Conservation (phyloP, 1,284 basidiomycete genomes). For the Farysia itapuensis region DNA sequence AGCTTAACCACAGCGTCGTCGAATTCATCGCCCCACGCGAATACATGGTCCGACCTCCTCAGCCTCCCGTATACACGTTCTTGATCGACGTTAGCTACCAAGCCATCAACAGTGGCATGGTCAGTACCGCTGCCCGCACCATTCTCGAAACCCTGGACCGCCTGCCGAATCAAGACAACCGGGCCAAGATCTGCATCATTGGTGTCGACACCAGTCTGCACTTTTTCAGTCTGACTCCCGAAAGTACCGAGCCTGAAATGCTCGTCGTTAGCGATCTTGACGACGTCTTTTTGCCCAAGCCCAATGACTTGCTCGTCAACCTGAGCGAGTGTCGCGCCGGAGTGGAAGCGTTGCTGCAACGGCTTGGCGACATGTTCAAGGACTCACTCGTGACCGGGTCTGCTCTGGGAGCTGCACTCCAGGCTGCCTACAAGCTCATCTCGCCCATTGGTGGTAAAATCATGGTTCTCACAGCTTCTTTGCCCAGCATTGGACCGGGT, state of each 20-base stretch:
- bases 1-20: constrained; percentile 89
- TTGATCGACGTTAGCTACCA: constrained; percentile 93
- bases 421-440: constrained; percentile 94
- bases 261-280: constrained; percentile 95
- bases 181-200: constrained; percentile 90
- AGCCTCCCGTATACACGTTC: constrained; percentile 95
- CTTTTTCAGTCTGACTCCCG: constrained; percentile 88
- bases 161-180: constrained; percentile 88
- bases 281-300: constrained; percentile 96
- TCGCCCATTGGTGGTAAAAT: constrained; percentile 94
- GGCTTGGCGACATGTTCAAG: constrained; percentile 93
- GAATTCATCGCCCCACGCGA: constrained; percentile 98
- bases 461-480: constrained; percentile 79
- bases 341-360: constrained; percentile 77
- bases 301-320: constrained; percentile 91
- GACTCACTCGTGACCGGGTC: constrained; percentile 87
- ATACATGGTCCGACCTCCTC: constrained; percentile 97
- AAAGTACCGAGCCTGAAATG: constrained; percentile 83
- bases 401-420: constrained; percentile 91
- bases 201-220: constrained; percentile 90
- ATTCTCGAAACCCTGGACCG: constrained; percentile 92
- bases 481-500: constrained; percentile 87
- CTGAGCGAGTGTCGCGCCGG: constrained; percentile 79
- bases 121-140: constrained; percentile 92
- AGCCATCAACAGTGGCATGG: constrained; percentile 81